phyloP scores from a whole-genome alignment of 2,329 filamentous ascomycete species.

The Colletotrichum lindemuthianum region DNA sequence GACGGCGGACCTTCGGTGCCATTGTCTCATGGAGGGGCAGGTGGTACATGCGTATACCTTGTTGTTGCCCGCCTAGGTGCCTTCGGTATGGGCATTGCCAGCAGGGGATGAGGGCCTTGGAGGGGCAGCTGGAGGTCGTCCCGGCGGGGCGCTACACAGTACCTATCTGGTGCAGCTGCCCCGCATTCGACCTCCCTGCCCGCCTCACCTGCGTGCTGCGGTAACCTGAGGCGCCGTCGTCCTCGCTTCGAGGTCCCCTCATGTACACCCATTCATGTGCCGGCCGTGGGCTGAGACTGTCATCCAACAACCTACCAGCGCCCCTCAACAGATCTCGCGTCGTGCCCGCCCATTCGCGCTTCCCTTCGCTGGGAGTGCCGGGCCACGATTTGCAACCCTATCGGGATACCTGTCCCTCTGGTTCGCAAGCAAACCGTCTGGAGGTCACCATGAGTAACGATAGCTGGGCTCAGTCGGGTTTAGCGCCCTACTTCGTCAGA shows the following conservation, averaged over 20 bases:
- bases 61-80: background rate
- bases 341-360: conserved; percentile 14
- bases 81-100: background rate
- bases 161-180: conserved; percentile 30
- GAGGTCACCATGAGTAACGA: no score
- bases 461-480: no score
- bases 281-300: conserved; percentile 30
- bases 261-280: no score
- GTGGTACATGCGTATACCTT: background rate
- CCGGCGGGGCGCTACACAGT: conserved; percentile 24
- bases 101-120: no score
- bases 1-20: background rate
- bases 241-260: no score
- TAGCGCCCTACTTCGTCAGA: no score
- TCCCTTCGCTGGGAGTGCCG: conserved; percentile 15
- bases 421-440: no score
- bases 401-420: background rate
- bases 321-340: conserved; percentile 34
- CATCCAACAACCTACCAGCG: conserved; percentile 26
- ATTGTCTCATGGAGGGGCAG: conserved; percentile 33
- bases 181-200: conserved; percentile 30
- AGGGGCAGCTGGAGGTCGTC: background rate
- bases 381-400: conserved; percentile 12
- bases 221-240: conserved; percentile 9
- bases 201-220: background rate